Evolutionary conservation across 2,329 filamentous ascomycete species (phyloP), one percentile per base, ranked within the genome.

Genomic region (Cladosporium sp.): DNA sequence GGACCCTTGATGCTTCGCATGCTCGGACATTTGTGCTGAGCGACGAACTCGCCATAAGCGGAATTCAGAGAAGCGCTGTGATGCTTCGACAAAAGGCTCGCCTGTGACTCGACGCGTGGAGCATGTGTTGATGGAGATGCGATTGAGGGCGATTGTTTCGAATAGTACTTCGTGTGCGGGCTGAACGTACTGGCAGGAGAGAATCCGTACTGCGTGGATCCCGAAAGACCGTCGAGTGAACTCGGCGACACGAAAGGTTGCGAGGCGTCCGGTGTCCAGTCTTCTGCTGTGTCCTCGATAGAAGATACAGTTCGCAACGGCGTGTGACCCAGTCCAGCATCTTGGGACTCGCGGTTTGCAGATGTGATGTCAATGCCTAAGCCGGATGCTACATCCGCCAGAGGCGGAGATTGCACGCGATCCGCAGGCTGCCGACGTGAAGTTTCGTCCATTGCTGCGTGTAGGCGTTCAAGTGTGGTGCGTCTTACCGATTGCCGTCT

Each of bases 141-240:
- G 22, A 33, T 42, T 6, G 46, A 32, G 10, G 37, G 40, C 14
- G 48, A 43, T 7, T 31, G 38, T 19, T 16, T 43, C 9, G 40
- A 22, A 2, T 14, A 11, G 9, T 32, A n/a, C 32, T 43, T 34
- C 28, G n/a, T 14, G 32, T 43, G 22, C 4, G 48, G 32, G 40
- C 38, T 50, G 40, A 50, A 43, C 8, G 41, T 31, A 31, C 33
- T 50, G 18, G 38, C 38, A 6, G 48, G 48, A 18, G 48, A 50
- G 8, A 28, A 16, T 37, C 32, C 50, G n/a, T n/a, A 35, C 19
- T 46, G 49, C 8, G 43, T 46, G 16, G 43, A 41, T 22, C 43
- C 50, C 31, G 61, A 59, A 13, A 62, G 54, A 5, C 49, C 55
- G n/a, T 59, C 58, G 18, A 59, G 61, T 3, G 59, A 63, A 6